Base-by-base conservation (phyloP, 352 stramenopile species). In the Globisporangium paroecandrum region DNA sequence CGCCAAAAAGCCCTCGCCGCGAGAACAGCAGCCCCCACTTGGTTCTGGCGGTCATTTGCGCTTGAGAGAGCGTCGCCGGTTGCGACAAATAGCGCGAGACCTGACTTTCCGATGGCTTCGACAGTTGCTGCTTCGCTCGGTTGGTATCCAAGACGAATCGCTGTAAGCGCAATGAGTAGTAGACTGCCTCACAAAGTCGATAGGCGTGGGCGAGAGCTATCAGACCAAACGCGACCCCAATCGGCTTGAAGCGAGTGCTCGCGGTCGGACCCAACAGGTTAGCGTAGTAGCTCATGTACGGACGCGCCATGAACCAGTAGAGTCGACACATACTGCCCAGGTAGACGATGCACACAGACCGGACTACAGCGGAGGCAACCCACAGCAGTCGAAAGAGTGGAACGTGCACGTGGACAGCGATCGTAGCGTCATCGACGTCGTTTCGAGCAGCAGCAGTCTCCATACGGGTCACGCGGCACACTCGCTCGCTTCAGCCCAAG, bases 251-350 rank as follows among this genome's bases (percentile, higher is more conserved):
- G 29, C 73, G 66, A 2, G 63, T 46, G 9, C 69, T 34, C 1
- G 38, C 38, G 41, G 20, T 51, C 13, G 76, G 64, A 0, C 58
- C 66, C 15, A 83, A 61, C 18, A 85, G 38, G n/a, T 77, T 64
- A 1, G 72, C 54, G 64, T 85, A 85, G 70, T 84, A 87, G 51
- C 53, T 55, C 56, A 83, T 72, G 49, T 72, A 81, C 25, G 77
- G 69, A 13, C 76, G 70, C 36, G 76, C 69, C 56, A 82, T 68
- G 8, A 76, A 64, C 66, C 71, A 73, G 53, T 83, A 73, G 0
- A 80, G 55, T 1, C 73, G 67, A 1, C 62, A 62, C 1, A 51
- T 58, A 0, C 15, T n/a, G 20, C 75, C 36, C 13, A 81, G 72
- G 13, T 74, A 83, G 0, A 63, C 13, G 29, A 66, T 63, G 27